A percentile compares a stretch with the other conserved stretches of the same genome.
phyloP scores from a whole-genome alignment of 1,284 basidiomycete species.

The Erythrobasidium hasegawianum region DNA sequence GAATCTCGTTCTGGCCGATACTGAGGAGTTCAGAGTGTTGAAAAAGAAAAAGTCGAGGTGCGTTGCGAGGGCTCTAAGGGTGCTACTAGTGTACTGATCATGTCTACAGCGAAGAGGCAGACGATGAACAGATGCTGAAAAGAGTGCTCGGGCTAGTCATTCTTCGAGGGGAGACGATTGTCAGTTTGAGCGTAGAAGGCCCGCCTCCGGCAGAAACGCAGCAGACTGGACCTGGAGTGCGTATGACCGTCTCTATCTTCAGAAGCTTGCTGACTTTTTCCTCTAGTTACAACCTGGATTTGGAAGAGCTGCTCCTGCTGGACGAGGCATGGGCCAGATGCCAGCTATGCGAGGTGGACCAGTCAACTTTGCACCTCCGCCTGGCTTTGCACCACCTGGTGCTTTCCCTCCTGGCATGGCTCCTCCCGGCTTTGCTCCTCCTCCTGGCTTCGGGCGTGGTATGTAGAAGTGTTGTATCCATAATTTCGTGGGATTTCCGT shows the following conservation, averaged over 20 bases:
- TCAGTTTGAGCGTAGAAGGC: constrained; percentile 90
- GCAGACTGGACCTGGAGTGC: constrained; percentile 67
- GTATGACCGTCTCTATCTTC: not conserved
- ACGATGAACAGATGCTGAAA: constrained; percentile 89
- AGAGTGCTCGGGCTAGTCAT: constrained; percentile 92
- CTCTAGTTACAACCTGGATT: constrained; percentile 72
- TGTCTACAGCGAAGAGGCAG: constrained; percentile 51
- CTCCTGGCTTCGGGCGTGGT: constrained; percentile 32
- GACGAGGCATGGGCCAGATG: constrained; percentile 87
- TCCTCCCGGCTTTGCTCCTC: constrained; percentile 29
- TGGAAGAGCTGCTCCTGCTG: constrained; percentile 90
- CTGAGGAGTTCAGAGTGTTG: constrained; percentile 89
- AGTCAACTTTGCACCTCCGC: constrained; percentile 27
- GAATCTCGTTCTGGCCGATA: constrained; percentile 97
- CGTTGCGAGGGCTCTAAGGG: not conserved
- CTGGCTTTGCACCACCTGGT: constrained; percentile 34
- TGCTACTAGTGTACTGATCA: not conserved
- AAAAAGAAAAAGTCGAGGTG: constrained; percentile 72
- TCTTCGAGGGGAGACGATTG: constrained; percentile 91
- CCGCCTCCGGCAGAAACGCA: constrained; percentile 89
- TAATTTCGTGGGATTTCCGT: too few species aligned
- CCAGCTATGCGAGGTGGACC: constrained; percentile 35
- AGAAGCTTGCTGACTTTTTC: constrained; percentile 44
- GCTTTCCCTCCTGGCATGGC: constrained; percentile 29
- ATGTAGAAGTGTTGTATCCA: too few species aligned